phyloP scores from a whole-genome alignment of 1,284 basidiomycete species.

The Pseudozyma pruni region DNA sequence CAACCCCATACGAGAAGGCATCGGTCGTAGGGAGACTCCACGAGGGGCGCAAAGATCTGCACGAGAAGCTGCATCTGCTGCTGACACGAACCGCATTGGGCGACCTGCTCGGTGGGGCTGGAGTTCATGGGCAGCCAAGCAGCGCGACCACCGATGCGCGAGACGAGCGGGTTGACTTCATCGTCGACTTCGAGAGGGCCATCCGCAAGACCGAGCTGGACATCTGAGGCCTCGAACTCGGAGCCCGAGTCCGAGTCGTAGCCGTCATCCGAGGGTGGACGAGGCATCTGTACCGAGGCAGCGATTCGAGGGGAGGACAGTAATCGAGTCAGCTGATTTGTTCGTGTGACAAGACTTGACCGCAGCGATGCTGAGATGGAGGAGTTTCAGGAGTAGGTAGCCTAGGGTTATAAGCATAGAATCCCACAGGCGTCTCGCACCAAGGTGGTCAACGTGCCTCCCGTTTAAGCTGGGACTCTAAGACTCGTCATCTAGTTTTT shows the following conservation, averaged over 20 bases:
- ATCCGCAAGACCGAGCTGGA: constrained; percentile 64
- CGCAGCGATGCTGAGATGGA: neutral
- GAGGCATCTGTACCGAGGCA: constrained; percentile 38
- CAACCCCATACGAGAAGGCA: constrained; percentile 66
- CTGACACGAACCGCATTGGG: constrained; percentile 53
- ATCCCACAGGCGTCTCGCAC: constrained; percentile 38
- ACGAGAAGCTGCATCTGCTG: constrained; percentile 65
- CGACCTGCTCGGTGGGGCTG: constrained; percentile 35
- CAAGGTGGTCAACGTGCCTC: constrained; percentile 41
- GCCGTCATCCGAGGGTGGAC: constrained; percentile 49
- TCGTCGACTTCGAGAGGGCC: constrained; percentile 61
- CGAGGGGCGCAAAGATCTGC: constrained; percentile 66
- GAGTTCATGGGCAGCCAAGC: constrained; percentile 61
- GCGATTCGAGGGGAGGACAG: neutral
- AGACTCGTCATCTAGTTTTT: constrained; percentile 64
- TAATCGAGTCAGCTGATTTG: constrained; percentile 8
- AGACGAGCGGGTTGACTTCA: constrained; percentile 65
- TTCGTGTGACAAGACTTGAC: neutral
- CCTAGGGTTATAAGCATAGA: constrained; percentile 60
- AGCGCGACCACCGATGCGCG: constrained; percentile 61
- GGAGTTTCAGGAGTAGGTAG: constrained; percentile 59
- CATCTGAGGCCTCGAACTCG: constrained; percentile 51
- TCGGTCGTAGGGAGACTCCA: constrained; percentile 63
- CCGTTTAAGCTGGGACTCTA: constrained; percentile 47
- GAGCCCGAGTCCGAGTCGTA: constrained; percentile 60